Conservation (phyloP, 73 alveolate genomes). For the Tetrahymena elliotti region DNA sequence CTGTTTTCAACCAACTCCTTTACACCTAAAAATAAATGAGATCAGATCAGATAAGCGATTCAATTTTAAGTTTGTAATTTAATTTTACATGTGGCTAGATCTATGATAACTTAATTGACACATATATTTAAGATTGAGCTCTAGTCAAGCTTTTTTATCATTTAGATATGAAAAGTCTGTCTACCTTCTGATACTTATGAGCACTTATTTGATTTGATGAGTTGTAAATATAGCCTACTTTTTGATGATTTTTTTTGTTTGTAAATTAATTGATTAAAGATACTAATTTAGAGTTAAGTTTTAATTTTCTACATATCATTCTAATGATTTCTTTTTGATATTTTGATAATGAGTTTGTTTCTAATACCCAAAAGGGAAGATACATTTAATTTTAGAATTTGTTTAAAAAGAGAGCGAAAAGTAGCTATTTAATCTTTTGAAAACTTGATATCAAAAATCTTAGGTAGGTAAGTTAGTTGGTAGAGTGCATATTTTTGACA, state of each 20-base stretch:
- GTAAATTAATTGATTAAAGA: background rate
- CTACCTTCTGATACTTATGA: background rate
- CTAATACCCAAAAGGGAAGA: background rate
- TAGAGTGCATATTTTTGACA: background rate
- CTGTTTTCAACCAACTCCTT: constrained; percentile 94
- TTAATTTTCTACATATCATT: background rate
- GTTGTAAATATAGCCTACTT: background rate
- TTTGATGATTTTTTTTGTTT: background rate
- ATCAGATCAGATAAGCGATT: background rate
- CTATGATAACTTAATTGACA: background rate
- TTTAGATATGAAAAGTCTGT: background rate
- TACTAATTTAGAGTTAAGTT: background rate
- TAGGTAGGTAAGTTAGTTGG: background rate
- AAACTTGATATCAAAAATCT: background rate
- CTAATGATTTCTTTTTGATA: background rate
- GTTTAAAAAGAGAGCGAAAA: background rate
- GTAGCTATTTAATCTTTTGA: background rate
- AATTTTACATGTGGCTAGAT: background rate
- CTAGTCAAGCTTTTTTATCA: background rate
- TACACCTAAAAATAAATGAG: constrained; percentile 47
- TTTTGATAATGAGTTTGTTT: background rate
- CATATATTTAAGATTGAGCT: background rate
- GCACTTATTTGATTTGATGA: background rate
- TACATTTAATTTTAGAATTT: background rate
- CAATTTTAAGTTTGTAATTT: background rate